These are phyloP conservation scores for Geranium rotundifolium DNA, from an alignment of 345 rosid species.

Conservation along the genomic window DNA sequence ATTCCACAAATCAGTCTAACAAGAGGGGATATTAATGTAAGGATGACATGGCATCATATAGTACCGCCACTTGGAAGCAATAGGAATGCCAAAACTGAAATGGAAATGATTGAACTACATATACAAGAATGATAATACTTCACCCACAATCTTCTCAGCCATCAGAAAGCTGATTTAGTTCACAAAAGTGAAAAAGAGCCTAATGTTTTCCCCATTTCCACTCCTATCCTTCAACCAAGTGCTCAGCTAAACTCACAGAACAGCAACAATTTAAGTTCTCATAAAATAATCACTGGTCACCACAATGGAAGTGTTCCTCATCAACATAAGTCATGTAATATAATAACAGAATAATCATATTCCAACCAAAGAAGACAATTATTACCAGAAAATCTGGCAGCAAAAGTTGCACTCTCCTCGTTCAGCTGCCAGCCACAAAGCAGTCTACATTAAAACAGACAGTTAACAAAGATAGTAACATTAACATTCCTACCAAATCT, in stretches of 20 bases:
- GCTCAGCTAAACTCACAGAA: background rate
- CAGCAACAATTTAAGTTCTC: background rate
- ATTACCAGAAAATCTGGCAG: slow-evolving; percentile 34
- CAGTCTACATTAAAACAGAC: slow-evolving; percentile 40
- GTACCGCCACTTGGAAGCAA: too few relatives aligned
- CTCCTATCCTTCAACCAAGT: background rate
- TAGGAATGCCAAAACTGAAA: too few relatives aligned
- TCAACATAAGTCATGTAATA: background rate
- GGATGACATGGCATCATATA: too few relatives aligned
- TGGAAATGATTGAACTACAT: too few relatives aligned
- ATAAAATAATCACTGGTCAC: too few relatives aligned
- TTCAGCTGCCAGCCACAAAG: slow-evolving; percentile 88
- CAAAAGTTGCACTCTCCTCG: slow-evolving; percentile 70
- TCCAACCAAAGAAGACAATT: slow-evolving; percentile 32
- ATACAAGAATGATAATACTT: too few relatives aligned
- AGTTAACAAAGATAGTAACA: slow-evolving; percentile 18
- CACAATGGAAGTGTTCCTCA: slow-evolving; percentile 1
- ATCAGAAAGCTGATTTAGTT: too few relatives aligned
- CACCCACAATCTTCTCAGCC: too few relatives aligned
- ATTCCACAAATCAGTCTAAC: too few relatives aligned
- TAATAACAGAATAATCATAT: slow-evolving; percentile 7
- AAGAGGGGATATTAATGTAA: too few relatives aligned
- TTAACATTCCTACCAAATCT: slow-evolving; percentile 16
- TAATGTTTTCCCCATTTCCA: background rate
- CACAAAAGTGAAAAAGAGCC: too few relatives aligned